phyloP scores from a whole-genome alignment of 768 basidiomycete species.

The Galerina sulciceps region DNA sequence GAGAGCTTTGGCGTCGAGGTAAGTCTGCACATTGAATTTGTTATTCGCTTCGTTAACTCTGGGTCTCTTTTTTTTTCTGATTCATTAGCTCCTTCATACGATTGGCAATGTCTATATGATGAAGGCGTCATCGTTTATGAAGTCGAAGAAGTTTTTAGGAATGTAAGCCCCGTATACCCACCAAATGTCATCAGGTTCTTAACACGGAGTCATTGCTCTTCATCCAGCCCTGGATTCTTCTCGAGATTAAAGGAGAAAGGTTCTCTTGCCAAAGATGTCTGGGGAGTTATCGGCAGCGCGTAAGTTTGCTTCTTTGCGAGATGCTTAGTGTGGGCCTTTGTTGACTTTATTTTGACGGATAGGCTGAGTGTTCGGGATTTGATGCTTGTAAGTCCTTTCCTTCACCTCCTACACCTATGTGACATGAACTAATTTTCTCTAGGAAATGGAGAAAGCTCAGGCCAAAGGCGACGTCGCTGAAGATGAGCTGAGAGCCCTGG shows the following conservation, averaged over 20 bases:
- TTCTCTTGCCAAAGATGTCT: slow-evolving; percentile 90
- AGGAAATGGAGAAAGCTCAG: slow-evolving; percentile 92
- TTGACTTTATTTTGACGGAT: background rate
- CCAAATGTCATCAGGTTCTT: background rate
- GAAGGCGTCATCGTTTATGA: slow-evolving; percentile 91
- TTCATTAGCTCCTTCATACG: slow-evolving; percentile 75
- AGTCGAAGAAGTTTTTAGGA: slow-evolving; percentile 89
- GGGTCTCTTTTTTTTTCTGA: background rate
- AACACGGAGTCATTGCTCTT: slow-evolving; percentile 1
- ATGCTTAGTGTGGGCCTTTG: slow-evolving; percentile 3
- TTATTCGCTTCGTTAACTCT: background rate
- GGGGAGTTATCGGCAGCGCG: slow-evolving; percentile 97
- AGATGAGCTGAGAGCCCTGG: slow-evolving; percentile 83
- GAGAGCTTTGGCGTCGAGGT: slow-evolving; percentile 98
- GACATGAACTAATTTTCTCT: slow-evolving; percentile 5
- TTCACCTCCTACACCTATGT: background rate
- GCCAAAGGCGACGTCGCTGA: slow-evolving; percentile 88
- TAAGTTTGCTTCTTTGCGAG: slow-evolving; percentile 44
- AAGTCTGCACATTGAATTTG: slow-evolving; percentile 21
- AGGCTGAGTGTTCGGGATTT: slow-evolving; percentile 77
- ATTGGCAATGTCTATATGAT: slow-evolving; percentile 92
- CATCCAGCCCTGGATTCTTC: slow-evolving; percentile 81
- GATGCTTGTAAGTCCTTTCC: slow-evolving; percentile 53
- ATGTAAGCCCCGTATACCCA: slow-evolving; percentile 55
- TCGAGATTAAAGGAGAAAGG: slow-evolving; percentile 95